These are phyloP conservation scores for Tetracentron sinense DNA, from an alignment of 164 flowering plant genomes.

Conservation along the genomic window DNA sequence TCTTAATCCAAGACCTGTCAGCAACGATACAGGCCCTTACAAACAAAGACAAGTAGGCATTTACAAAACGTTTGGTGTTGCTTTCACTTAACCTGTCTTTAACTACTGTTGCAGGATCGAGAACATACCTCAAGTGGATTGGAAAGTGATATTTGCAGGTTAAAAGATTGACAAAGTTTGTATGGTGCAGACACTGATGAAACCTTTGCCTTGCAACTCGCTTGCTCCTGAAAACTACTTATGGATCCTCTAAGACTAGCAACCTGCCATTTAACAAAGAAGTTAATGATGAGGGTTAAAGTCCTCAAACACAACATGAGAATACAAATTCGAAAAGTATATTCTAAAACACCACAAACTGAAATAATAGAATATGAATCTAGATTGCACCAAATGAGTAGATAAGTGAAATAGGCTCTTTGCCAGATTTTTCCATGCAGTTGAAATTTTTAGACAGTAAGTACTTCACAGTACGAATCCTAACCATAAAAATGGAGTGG, in stretches of 20 bases:
- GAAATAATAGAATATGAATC: neutral
- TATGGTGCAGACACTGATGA: slow-evolving; percentile 55
- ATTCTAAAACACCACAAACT: neutral
- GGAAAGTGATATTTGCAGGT: slow-evolving; percentile 51
- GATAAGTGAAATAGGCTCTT: neutral
- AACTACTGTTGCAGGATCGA: neutral
- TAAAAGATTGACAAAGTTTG: slow-evolving; percentile 70
- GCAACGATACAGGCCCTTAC: no score
- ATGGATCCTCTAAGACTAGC: slow-evolving; percentile 82
- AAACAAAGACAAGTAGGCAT: neutral
- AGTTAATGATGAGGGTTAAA: neutral
- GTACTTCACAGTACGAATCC: neutral
- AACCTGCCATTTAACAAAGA: slow-evolving; percentile 50
- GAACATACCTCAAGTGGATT: slow-evolving; percentile 67
- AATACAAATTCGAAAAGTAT: neutral
- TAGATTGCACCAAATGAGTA: neutral
- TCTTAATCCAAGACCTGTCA: neutral
- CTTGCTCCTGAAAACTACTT: slow-evolving; percentile 94
- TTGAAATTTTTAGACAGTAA: neutral
- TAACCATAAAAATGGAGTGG: neutral
- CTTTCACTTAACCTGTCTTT: neutral
- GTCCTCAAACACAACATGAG: neutral
- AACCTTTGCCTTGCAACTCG: slow-evolving; percentile 59
- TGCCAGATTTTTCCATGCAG: neutral
- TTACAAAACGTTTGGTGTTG: neutral